Evolutionary conservation across 495 filamentous ascomycete species (phyloP).

Genomic region (Penicillium pulvis): DNA sequence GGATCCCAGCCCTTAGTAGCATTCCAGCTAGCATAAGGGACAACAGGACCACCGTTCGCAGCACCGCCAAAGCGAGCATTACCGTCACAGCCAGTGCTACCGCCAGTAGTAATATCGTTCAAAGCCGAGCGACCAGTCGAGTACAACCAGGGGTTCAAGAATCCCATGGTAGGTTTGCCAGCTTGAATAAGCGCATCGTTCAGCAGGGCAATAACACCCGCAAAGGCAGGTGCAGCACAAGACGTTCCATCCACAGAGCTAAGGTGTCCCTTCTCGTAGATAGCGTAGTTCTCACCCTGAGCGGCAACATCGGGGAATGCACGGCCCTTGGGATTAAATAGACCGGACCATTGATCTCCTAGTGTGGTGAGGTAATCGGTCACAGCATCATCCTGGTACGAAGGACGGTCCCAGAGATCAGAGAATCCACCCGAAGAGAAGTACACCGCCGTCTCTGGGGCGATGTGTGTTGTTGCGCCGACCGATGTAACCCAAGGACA

Average conservation of each 20-base stretch:
- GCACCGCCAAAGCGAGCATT: constrained; percentile 42
- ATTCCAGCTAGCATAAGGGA: constrained; percentile 50
- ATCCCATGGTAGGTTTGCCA: constrained; percentile 62
- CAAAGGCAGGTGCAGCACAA: constrained; percentile 63
- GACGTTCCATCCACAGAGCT: constrained; percentile 63
- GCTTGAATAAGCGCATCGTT: constrained; percentile 65
- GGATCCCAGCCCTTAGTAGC: constrained; percentile 63
- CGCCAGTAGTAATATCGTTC: constrained; percentile 64
- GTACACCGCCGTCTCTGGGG: constrained; percentile 58
- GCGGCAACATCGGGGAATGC: constrained; percentile 75
- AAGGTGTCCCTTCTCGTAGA: constrained; percentile 55
- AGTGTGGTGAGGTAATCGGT: constrained; percentile 54
- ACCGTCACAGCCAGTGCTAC: constrained; percentile 62
- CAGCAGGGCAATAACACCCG: constrained; percentile 63
- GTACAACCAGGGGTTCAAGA: constrained; percentile 79
- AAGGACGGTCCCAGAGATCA: constrained; percentile 61
- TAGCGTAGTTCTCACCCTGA: constrained; percentile 56
- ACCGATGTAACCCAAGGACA: constrained; percentile 77
- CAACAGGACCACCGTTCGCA: constrained; percentile 36
- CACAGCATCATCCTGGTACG: constrained; percentile 63
- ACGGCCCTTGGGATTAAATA: constrained; percentile 65
- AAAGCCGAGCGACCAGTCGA: constrained; percentile 51
- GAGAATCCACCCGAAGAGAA: constrained; percentile 71
- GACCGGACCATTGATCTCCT: constrained; percentile 45
- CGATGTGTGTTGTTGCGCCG: constrained; percentile 60